These are phyloP conservation scores for Dipteronia sinensis DNA, from an alignment of 345 rosid species.

Conservation along the genomic window DNA sequence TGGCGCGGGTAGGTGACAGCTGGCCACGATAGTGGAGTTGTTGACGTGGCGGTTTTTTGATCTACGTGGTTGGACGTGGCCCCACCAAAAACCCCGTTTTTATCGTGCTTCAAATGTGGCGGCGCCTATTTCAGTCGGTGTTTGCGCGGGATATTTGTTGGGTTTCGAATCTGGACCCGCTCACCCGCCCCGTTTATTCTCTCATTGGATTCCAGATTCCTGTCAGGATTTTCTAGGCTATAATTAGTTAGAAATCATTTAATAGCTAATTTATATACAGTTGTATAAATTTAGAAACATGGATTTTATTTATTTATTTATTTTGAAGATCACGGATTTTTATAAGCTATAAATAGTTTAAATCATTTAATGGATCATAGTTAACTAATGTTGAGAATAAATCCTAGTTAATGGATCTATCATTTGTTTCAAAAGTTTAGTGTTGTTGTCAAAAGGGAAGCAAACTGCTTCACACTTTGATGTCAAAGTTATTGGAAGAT, in stretches of 20 bases:
- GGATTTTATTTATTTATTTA: too few species aligned
- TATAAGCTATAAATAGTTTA: too few species aligned
- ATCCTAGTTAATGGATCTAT: too few species aligned
- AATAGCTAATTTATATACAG: too few species aligned
- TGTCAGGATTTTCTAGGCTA: neutral
- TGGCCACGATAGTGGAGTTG: slow-evolving; percentile 1
- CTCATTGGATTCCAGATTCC: neutral
- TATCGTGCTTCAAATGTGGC: slow-evolving; percentile 22
- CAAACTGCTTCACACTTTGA: too few species aligned
- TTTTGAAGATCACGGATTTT: too few species aligned
- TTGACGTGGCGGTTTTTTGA: slow-evolving; percentile 25
- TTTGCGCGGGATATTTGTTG: slow-evolving; percentile 44
- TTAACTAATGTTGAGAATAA: too few species aligned
- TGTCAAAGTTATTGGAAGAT: too few species aligned
- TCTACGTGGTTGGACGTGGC: slow-evolving; percentile 23
- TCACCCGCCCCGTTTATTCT: neutral
- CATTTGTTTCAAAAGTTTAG: too few species aligned
- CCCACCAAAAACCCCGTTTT: slow-evolving; percentile 9
- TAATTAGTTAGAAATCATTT: neutral
- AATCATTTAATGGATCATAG: too few species aligned
- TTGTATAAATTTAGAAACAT: too few species aligned
- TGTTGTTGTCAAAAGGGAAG: too few species aligned
- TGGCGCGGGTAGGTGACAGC: slow-evolving; percentile 34
- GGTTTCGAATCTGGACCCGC: slow-evolving; percentile 8
- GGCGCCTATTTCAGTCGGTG: slow-evolving; percentile 32